Conservation (phyloP, 192 early-diverging fungal species). For the Coemansia sp. region DNA sequence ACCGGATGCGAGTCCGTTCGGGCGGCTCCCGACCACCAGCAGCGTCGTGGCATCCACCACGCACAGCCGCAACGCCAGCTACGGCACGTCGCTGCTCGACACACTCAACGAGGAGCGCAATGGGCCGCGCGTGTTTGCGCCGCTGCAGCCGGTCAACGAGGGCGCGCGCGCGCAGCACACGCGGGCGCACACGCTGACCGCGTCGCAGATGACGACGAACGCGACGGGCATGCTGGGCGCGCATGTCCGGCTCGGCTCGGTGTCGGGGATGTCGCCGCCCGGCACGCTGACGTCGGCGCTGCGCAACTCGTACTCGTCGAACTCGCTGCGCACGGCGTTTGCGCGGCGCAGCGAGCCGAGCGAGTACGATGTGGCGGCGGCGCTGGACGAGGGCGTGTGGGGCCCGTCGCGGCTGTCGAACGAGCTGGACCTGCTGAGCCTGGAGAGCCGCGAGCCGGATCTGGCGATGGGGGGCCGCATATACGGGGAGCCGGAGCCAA, state of each 20-base stretch:
- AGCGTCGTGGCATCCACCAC: slow-evolving; percentile 18
- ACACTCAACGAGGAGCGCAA: slow-evolving; percentile 40
- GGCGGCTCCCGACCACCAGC: slow-evolving; percentile 2
- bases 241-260: slow-evolving; percentile 34
- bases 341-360: slow-evolving; percentile 32
- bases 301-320: slow-evolving; percentile 53
- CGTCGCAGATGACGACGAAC: slow-evolving; percentile 20
- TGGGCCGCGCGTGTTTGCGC: background rate
- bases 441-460: slow-evolving; percentile 9
- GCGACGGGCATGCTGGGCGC: slow-evolving; percentile 45
- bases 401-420: slow-evolving; percentile 44
- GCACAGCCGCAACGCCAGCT: slow-evolving; percentile 48
- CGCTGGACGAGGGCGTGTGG: slow-evolving; percentile 49
- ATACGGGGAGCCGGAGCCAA: background rate
- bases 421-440: slow-evolving; percentile 35
- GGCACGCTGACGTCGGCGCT: slow-evolving; percentile 29
- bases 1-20: background rate
- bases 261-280: slow-evolving; percentile 18
- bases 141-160: slow-evolving; percentile 6
- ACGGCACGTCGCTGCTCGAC: slow-evolving; percentile 52
- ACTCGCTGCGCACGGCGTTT: slow-evolving; percentile 47
- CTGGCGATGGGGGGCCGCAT: background rate
- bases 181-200: slow-evolving; percentile 28
- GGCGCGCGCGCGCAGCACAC: slow-evolving; percentile 9
- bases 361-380: slow-evolving; percentile 4